phyloP scores from a whole-genome alignment of 2,329 filamentous ascomycete species.

The Beauveria varroae region DNA sequence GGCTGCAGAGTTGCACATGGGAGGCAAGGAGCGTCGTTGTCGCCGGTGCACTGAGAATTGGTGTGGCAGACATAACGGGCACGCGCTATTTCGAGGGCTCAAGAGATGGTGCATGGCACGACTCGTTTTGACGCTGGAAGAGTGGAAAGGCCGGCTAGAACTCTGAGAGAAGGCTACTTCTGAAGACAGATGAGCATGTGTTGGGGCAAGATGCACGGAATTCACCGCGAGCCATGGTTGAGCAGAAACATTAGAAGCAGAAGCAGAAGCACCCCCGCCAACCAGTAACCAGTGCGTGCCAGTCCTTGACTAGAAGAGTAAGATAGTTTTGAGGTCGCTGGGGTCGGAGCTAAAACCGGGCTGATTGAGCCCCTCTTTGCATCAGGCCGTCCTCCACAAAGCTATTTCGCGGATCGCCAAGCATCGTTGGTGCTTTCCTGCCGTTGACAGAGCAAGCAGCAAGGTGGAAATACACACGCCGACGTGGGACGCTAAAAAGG shows the following conservation, averaged over 20 bases:
- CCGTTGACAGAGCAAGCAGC: not conserved
- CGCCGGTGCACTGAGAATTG: not conserved
- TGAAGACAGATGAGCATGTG: not conserved
- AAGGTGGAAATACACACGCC: not conserved
- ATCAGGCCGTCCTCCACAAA: not conserved
- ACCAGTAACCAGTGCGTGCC: not conserved
- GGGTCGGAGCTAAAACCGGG: not conserved
- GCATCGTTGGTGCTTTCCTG: not conserved
- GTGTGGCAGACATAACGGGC: not conserved
- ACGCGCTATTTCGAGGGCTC: not conserved
- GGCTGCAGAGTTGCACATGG: not conserved
- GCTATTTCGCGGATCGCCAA: slow-evolving; percentile 8
- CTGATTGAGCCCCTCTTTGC: not conserved
- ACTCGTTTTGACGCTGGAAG: not conserved
- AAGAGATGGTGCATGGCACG: not conserved
- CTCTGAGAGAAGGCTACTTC: not conserved
- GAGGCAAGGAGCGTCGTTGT: not conserved
- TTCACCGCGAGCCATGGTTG: not conserved
- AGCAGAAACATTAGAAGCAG: not conserved
- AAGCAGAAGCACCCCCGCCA: not conserved
- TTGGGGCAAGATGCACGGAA: not conserved
- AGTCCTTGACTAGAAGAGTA: not conserved
- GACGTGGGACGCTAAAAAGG: not conserved
- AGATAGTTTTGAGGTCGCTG: not conserved
- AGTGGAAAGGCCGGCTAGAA: not conserved